Evolutionary conservation across 768 basidiomycete species (phyloP), one percentile per base, ranked within the genome.

Genomic region (Xanthoconium stramineum): DNA sequence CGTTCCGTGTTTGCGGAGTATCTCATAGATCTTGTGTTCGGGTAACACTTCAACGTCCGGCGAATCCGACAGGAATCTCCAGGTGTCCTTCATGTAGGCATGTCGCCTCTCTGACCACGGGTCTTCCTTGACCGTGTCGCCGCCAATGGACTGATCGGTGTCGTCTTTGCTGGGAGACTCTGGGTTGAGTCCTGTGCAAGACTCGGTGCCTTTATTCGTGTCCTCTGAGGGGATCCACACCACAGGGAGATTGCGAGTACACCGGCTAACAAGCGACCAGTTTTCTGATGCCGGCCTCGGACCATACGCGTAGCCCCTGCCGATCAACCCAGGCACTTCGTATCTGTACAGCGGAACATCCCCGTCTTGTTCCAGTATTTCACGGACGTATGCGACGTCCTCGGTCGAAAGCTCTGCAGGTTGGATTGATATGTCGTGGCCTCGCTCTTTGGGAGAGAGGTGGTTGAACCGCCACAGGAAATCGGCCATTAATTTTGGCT

Each of bases 1-100:
- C 1, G 33, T 44, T 5, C 10, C 10, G 1, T 35, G 15, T 0
- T 19, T 6, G 8, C 28, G 32, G 6, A 51, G 50, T 6, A 30
- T 15, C 17, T 51, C 32, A 10, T 56, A 59, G 4, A 49, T 51
- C 36, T 59, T 30, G 28, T 59, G 58, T 30, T 56, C 53, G 0
- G 46, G 20, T 1, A 24, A 5, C 8, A 36, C 33, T 2, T 29
- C 43, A 6, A 15, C 8, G 3, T 38, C 39, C 5, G 19, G 10
- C 0, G 15, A 15, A 20, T 38, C 10, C 0, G 55, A 56, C 0
- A 57, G 14, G 9, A 45, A 52, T 24, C 55, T 30, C 47, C 0
- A 52, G 14, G 9, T 39, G 49, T 24, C 55, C 24, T 42, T 58
- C 49, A 56, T 13, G 20, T 42, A 58, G 6, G 56, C 11, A 1